These are phyloP conservation scores for Parietichytrium sp. DNA, from an alignment of 108 stramenopile species.

Conservation along the genomic window DNA sequence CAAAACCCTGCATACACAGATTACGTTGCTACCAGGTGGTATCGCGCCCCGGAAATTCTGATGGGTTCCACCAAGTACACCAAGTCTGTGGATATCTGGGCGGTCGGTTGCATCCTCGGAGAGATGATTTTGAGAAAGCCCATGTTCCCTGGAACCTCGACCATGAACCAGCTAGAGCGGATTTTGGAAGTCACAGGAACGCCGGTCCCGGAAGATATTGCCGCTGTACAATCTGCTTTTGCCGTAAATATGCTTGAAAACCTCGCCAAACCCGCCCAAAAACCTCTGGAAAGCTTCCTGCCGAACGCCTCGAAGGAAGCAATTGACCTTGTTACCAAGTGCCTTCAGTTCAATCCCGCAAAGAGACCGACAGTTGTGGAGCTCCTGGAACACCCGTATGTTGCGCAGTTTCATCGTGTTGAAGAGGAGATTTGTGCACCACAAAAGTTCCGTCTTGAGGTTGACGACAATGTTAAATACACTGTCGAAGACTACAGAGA, in stretches of 20 bases:
- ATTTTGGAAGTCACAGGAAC: conserved; percentile 65
- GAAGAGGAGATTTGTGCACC: conserved; percentile 49
- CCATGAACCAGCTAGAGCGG: conserved; percentile 69
- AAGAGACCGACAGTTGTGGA: conserved; percentile 48
- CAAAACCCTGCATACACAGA: conserved; percentile 62
- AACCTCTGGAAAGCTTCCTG: conserved; percentile 43
- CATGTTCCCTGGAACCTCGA: conserved; percentile 65
- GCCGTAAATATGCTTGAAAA: conserved; percentile 61
- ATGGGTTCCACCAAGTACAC: conserved; percentile 65
- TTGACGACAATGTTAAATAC: conserved; percentile 40
- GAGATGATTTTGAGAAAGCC: conserved; percentile 64
- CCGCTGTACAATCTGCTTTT: conserved; percentile 49
- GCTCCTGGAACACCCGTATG: conserved; percentile 57
- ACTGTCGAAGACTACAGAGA: conserved; percentile 44
- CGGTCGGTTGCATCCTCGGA: conserved; percentile 59
- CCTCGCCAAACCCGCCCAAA: conserved; percentile 46
- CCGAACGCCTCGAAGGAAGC: conserved; percentile 54
- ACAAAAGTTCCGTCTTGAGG: neutral
- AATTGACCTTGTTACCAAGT: conserved; percentile 54
- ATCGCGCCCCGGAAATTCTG: conserved; percentile 72
- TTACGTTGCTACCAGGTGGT: conserved; percentile 71
- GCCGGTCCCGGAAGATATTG: conserved; percentile 51
- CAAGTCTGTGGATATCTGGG: conserved; percentile 58
- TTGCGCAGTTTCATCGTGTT: conserved; percentile 60
- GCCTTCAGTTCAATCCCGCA: conserved; percentile 61